These are phyloP conservation scores for Keqinozyma sinolaborantium DNA, from an alignment of 1,139 yeast genomes.

Conservation along the genomic window DNA sequence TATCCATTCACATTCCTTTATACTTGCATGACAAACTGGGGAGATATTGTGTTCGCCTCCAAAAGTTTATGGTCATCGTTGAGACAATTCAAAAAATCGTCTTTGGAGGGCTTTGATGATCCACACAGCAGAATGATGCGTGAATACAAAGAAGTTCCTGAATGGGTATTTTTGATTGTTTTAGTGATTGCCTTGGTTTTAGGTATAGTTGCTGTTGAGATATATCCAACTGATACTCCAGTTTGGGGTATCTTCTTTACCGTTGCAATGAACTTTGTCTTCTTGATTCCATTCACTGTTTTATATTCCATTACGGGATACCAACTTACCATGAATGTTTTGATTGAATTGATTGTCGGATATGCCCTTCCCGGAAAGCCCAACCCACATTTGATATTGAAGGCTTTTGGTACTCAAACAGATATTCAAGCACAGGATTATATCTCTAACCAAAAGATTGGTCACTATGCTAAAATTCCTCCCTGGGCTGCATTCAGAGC, in stretches of 20 bases:
- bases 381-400: constrained; percentile 52
- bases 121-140: constrained; percentile 54
- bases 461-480: constrained; percentile 56
- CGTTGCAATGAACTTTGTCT: constrained; percentile 48
- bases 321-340: constrained; percentile 49
- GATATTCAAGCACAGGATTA: constrained; percentile 56
- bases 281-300: constrained; percentile 45
- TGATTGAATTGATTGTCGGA: constrained; percentile 59
- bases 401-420: constrained; percentile 56
- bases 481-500: constrained; percentile 58
- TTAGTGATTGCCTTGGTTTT: constrained; percentile 42
- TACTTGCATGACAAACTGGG: constrained; percentile 27
- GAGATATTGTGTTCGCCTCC: constrained; percentile 5
- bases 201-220: constrained; percentile 42
- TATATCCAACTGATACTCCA: constrained; percentile 45
- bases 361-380: constrained; percentile 64
- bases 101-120: constrained; percentile 36
- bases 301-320: constrained; percentile 51
- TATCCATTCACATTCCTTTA: constrained; percentile 54
- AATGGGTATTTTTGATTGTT: constrained; percentile 50
- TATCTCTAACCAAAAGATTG: constrained; percentile 52
- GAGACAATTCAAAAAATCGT: constrained; percentile 21
- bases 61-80: constrained; percentile 15
- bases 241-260: constrained; percentile 57
- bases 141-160: constrained; percentile 56